Evolutionary conservation across 768 basidiomycete genomes (phyloP).

Genomic region (Aureoboletus auriporus): DNA sequence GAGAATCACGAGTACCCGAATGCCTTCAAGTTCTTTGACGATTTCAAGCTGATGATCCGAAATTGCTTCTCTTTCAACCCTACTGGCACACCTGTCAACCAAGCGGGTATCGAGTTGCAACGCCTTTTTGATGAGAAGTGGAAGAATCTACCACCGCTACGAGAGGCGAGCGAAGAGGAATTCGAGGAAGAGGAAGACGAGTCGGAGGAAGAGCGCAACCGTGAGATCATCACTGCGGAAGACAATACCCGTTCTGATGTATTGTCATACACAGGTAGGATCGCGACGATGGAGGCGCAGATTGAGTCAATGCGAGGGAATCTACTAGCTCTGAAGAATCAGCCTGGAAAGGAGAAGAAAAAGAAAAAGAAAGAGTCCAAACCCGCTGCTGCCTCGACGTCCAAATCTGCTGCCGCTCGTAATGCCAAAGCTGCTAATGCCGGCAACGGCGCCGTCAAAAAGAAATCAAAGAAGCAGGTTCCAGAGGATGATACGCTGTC

Average conservation of each 20-base stretch:
- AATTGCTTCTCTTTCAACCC: constrained; percentile 96
- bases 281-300: constrained; percentile 75
- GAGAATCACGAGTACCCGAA: constrained; percentile 71
- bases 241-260: constrained; percentile 6
- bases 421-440: constrained; percentile 39
- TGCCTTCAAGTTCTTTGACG: constrained; percentile 80
- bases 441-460: constrained; percentile 45
- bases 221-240: constrained; percentile 37
- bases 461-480: constrained; percentile 60
- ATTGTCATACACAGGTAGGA: constrained; percentile 48
- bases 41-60: constrained; percentile 91
- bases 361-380: constrained; percentile 66
- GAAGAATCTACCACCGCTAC: constrained; percentile 66
- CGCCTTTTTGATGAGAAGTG: constrained; percentile 91
- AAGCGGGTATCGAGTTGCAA: constrained; percentile 82
- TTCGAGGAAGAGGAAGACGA: constrained; percentile 63
- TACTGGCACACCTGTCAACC: constrained; percentile 78
- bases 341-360: constrained; percentile 61
- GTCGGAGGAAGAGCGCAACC: constrained; percentile 62
- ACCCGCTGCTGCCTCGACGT: constrained; percentile 55
- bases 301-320: constrained; percentile 75
- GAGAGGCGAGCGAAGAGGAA: constrained; percentile 52
- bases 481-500: constrained; percentile 81
- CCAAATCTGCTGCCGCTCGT: constrained; percentile 52
- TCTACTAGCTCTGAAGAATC: constrained; percentile 57